Evolutionary conservation across 1,284 basidiomycete species (phyloP).

Genomic region (Cerrena zonata): DNA sequence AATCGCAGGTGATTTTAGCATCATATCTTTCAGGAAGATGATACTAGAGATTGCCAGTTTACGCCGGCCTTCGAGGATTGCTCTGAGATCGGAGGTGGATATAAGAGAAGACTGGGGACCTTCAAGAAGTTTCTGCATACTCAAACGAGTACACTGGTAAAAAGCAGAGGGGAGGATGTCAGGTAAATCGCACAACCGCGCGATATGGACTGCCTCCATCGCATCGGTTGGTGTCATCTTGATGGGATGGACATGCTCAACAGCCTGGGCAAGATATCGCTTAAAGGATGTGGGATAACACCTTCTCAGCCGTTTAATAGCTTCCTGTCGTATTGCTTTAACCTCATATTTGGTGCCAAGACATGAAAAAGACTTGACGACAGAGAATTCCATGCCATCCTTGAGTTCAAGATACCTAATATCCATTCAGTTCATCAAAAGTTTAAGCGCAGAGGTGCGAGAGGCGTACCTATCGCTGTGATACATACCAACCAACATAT

Average conservation of each 20-base stretch:
- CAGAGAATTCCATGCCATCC: neutral
- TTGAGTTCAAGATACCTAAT: too few relatives aligned
- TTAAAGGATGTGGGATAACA: neutral
- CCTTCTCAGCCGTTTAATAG: neutral
- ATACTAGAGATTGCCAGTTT: too few relatives aligned
- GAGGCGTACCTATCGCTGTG: neutral
- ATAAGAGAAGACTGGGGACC: too few relatives aligned
- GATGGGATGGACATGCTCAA: neutral
- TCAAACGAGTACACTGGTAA: constrained; percentile 9
- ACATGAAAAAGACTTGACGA: constrained; percentile 6
- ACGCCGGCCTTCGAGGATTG: too few relatives aligned
- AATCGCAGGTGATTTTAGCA: too few relatives aligned
- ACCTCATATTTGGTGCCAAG: constrained; percentile 13
- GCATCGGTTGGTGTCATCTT: constrained; percentile 1
- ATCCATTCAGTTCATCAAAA: neutral
- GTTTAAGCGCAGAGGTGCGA: neutral
- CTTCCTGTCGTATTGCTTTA: constrained; percentile 6
- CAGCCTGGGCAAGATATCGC: neutral
- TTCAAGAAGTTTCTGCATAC: neutral
- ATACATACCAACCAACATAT: neutral
- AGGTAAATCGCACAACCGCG: constrained; percentile 8
- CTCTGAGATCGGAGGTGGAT: too few relatives aligned
- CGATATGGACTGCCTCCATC: constrained; percentile 10
- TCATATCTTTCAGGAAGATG: too few relatives aligned
- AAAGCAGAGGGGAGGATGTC: constrained; percentile 10